Conservation (phyloP, 768 basidiomycete species). For the Tricholoma flavovirens region DNA sequence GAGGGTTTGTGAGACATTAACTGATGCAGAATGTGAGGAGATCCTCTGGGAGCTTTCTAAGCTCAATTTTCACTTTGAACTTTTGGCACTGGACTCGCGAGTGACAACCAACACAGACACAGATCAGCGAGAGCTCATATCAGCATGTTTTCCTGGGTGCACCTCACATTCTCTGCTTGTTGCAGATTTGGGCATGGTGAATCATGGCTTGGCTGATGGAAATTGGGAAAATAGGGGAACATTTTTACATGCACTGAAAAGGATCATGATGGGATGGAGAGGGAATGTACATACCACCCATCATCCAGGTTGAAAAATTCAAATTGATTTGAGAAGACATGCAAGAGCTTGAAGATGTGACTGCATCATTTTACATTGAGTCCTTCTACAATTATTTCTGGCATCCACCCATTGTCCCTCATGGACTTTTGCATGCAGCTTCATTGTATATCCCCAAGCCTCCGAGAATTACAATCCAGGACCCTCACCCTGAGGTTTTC, state of each 20-base stretch:
- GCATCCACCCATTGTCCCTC: constrained; percentile 7
- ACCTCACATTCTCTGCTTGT: background rate
- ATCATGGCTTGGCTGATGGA: constrained; percentile 6
- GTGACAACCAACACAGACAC: background rate
- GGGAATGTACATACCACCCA: background rate
- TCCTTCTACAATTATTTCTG: constrained; percentile 9
- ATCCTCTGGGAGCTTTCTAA: constrained; percentile 2
- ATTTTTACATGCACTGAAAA: constrained; percentile 4
- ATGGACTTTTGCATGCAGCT: constrained; percentile 2
- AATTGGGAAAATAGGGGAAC: background rate
- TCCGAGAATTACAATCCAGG: background rate
- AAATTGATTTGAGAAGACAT: background rate
- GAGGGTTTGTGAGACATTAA: background rate
- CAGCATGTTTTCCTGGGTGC: constrained; percentile 4
- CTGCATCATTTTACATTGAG: constrained; percentile 4
- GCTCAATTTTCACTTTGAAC: constrained; percentile 5
- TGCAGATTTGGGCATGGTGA: constrained; percentile 1
- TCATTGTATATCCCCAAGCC: background rate
- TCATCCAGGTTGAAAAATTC: background rate
- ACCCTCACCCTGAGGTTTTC: constrained; percentile 1
- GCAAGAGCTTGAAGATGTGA: constrained; percentile 3
- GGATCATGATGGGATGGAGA: constrained; percentile 6
- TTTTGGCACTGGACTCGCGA: constrained; percentile 7
- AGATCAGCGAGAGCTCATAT: background rate
- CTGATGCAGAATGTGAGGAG: background rate